Evolutionary conservation across 1,139 yeast species (phyloP).

Genomic region (Pichia sp.): DNA sequence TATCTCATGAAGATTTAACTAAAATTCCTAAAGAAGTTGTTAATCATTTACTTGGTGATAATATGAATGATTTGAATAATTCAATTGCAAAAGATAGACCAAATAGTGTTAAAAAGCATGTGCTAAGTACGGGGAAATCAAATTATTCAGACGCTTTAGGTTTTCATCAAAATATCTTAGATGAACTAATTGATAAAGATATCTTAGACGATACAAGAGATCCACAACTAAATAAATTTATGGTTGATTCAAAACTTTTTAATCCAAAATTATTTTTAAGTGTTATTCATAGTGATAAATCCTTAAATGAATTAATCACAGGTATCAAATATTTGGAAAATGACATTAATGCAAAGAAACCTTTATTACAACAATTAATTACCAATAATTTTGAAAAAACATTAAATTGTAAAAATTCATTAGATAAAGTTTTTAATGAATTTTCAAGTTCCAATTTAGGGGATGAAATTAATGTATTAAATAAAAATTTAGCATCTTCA

Average conservation of each 20-base stretch:
- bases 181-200: conserved; percentile 37
- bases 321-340: conserved; percentile 55
- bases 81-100: conserved; percentile 11
- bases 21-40: conserved; percentile 31
- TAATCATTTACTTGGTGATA: conserved; percentile 31
- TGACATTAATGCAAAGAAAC: conserved; percentile 59
- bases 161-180: conserved; percentile 41
- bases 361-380: conserved; percentile 58
- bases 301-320: conserved; percentile 53
- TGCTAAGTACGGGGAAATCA: conserved; percentile 10
- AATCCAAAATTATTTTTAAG: conserved; percentile 64
- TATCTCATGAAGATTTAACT: conserved; percentile 27
- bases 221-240: conserved; percentile 41
- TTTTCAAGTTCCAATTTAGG: conserved; percentile 32
- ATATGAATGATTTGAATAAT: conserved; percentile 19
- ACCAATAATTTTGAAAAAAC: conserved; percentile 71
- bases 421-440: conserved; percentile 52
- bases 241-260: conserved; percentile 69
- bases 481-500: conserved; percentile 25
- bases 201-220: conserved; percentile 38
- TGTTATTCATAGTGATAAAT: conserved; percentile 63
- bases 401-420: conserved; percentile 64
- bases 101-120: conserved; percentile 15
- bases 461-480: conserved; percentile 17
- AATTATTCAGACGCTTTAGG: conserved; percentile 46